Conservation (phyloP, 192 early-diverging fungal species). For the Entomortierella lignicola region DNA sequence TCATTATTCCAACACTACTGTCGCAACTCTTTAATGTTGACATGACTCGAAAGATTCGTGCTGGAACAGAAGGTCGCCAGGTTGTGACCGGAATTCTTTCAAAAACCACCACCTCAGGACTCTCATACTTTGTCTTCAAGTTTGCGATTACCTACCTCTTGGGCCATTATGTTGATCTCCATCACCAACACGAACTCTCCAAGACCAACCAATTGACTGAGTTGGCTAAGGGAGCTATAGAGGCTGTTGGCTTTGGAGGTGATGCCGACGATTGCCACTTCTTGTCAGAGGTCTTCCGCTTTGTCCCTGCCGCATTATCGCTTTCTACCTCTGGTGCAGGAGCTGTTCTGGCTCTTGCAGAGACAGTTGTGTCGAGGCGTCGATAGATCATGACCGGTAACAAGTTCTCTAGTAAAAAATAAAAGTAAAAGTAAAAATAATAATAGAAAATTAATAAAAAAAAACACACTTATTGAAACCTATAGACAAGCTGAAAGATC, state of each 20-base stretch:
- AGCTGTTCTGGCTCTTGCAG: conserved; percentile 36
- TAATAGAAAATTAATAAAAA: too few species aligned
- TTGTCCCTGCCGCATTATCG: conserved; percentile 25
- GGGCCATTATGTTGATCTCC: conserved; percentile 6
- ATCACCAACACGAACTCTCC: background rate
- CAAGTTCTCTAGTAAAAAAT: too few species aligned
- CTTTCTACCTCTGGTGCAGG: conserved; percentile 39
- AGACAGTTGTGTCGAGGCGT: conserved; percentile 18
- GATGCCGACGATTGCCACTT: background rate
- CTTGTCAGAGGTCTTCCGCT: conserved; percentile 28
- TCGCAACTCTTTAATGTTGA: conserved; percentile 47
- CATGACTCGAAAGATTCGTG: background rate
- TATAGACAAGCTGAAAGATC: too few species aligned
- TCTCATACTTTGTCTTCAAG: conserved; percentile 49
- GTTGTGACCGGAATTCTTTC: conserved; percentile 22
- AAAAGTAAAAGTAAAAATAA: too few species aligned
- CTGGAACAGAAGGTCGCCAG: background rate
- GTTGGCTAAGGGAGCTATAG: conserved; percentile 6
- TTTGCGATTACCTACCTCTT: conserved; percentile 41
- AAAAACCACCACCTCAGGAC: conserved; percentile 21
- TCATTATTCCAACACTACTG: conserved; percentile 32
- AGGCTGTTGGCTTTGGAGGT: background rate
- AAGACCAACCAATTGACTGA: background rate
- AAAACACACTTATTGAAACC: too few species aligned
- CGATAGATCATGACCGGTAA: background rate